phyloP scores from a whole-genome alignment of 2,329 filamentous ascomycete species.

The Monosporascus sp. region DNA sequence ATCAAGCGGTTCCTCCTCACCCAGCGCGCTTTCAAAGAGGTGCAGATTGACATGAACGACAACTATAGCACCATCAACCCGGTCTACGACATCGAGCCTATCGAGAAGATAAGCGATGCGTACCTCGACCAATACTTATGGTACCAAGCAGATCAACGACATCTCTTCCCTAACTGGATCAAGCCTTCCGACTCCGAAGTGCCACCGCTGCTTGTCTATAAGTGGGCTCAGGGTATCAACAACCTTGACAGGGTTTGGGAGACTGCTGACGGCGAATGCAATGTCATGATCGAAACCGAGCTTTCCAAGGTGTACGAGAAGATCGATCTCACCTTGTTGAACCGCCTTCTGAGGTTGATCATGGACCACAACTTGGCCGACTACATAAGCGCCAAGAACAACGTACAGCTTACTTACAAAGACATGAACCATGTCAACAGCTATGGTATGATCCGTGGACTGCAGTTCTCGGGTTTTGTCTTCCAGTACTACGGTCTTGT shows the following conservation, averaged over 20 bases:
- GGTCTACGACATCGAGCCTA: conserved; percentile 97
- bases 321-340: conserved; percentile 92
- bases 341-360: conserved; percentile 85
- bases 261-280: conserved; percentile 88
- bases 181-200: conserved; percentile 98
- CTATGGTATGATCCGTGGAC: conserved; percentile 94
- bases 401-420: conserved; percentile 98
- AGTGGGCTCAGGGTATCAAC: conserved; percentile 99
- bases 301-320: conserved; percentile 99
- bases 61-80: conserved; percentile 99
- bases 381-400: conserved; percentile 99
- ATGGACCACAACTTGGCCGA: conserved; percentile 99
- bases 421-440: conserved; percentile 99
- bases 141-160: conserved; percentile 97
- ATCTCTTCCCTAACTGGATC: conserved; percentile 97
- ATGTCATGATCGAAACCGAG: conserved; percentile 97
- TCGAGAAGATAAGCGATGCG: conserved; percentile 98
- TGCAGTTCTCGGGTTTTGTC: conserved; percentile 97
- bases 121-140: conserved; percentile 98
- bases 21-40: conserved; percentile 97
- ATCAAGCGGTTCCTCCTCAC: conserved; percentile 98
- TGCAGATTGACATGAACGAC: conserved; percentile 99
- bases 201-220: conserved; percentile 88
- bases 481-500: conserved; percentile 99
- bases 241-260: conserved; percentile 96